Conservation (phyloP, 306 rosid genomes). For the Citrullus amarus region DNA sequence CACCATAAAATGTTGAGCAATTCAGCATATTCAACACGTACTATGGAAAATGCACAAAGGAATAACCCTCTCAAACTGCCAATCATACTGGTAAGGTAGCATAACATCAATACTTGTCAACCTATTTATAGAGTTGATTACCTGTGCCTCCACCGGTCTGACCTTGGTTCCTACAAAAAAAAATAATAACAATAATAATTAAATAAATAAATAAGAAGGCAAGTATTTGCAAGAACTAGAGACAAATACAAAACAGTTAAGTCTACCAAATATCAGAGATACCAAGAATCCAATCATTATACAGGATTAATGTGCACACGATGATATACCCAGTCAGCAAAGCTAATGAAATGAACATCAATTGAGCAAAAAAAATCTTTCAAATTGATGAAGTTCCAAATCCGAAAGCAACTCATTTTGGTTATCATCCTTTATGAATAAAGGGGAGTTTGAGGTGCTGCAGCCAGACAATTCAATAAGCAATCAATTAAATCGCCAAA, state of each 20-base stretch:
- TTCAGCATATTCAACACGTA: not conserved
- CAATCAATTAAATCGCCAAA: not conserved
- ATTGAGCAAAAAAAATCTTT: not conserved
- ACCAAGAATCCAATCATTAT: not conserved
- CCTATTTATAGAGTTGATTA: constrained; percentile 13
- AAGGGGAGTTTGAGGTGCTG: not conserved
- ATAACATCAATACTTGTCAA: not conserved
- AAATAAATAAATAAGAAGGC: not conserved
- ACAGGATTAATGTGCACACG: not conserved
- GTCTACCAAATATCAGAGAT: not conserved
- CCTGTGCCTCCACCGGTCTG: constrained; percentile 32
- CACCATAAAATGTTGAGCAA: not conserved
- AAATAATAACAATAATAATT: not conserved
- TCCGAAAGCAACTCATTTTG: not conserved
- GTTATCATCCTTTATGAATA: not conserved
- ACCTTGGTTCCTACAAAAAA: constrained; percentile 20
- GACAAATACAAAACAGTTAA: not conserved
- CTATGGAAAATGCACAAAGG: not conserved
- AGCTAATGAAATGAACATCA: not conserved
- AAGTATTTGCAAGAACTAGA: not conserved
- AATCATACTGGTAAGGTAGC: not conserved
- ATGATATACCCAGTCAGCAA: not conserved
- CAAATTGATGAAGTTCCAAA: not conserved
- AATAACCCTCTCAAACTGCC: not conserved
- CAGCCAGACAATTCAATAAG: not conserved